phyloP scores from a whole-genome alignment of 176 grass and related monocot genomes.

The Olyra latifolia region DNA sequence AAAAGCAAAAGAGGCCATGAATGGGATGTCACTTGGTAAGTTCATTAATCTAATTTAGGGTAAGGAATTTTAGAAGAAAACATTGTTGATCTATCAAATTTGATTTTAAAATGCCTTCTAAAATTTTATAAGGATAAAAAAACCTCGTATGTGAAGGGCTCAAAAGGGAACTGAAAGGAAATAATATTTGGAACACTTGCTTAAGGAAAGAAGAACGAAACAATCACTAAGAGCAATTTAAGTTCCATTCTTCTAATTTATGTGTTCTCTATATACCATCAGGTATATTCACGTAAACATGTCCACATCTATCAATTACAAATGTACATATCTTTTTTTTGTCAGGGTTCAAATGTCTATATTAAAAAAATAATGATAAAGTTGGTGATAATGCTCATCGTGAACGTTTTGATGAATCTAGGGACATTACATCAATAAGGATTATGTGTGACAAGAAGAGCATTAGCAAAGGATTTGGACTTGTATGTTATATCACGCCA shows the following conservation, averaged over 20 bases:
- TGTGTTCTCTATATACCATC: neutral
- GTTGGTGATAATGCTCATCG: conserved; percentile 58
- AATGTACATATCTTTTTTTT: conserved; percentile 14
- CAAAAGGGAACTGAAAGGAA: conserved; percentile 80
- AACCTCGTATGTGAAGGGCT: conserved; percentile 72
- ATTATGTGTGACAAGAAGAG: conserved; percentile 82
- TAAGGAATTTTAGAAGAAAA: neutral
- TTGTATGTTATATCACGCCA: conserved; percentile 71
- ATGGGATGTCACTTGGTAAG: conserved; percentile 73
- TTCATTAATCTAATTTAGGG: neutral
- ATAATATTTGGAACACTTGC: conserved; percentile 59
- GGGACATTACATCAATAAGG: conserved; percentile 70
- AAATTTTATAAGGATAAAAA: conserved; percentile 64
- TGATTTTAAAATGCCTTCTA: neutral
- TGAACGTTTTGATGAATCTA: conserved; percentile 64
- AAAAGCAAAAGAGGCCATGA: conserved; percentile 67
- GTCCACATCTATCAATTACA: neutral
- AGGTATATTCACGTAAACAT: conserved; percentile 3
- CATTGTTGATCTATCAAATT: neutral
- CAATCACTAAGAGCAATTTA: conserved; percentile 73
- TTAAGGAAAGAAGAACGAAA: conserved; percentile 75
- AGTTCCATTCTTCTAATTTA: neutral
- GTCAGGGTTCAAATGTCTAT: conserved; percentile 79
- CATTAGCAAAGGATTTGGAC: conserved; percentile 84
- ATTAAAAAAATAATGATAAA: conserved; percentile 79